A percentile compares a stretch with the other conserved stretches of the same genome.
Evolutionary conservation across 2,329 filamentous ascomycete species (phyloP).

Genomic region (Fusarium graminum): DNA sequence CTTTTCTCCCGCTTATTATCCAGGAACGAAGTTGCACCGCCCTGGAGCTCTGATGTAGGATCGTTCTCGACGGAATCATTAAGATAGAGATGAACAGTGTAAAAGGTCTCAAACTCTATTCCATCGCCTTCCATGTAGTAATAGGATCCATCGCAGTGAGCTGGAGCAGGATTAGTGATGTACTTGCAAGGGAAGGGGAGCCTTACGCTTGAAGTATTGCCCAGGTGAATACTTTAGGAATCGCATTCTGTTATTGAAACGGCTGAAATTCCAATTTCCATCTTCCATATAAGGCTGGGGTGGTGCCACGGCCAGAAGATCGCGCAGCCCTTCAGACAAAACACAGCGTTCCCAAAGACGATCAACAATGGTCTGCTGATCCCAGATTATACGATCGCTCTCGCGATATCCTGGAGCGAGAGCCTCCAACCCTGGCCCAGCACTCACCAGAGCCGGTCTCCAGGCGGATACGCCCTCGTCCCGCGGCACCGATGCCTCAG

Average conservation of each 20-base stretch:
- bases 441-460: constrained; percentile 77
- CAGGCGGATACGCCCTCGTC: constrained; percentile 60
- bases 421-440: constrained; percentile 71
- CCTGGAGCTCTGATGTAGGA: constrained; percentile 54
- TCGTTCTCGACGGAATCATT: constrained; percentile 49
- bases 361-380: constrained; percentile 71
- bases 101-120: constrained; percentile 60
- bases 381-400: constrained; percentile 83
- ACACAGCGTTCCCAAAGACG: constrained; percentile 72
- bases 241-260: constrained; percentile 79
- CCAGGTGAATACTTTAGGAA: constrained; percentile 80
- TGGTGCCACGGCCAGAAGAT: constrained; percentile 55
- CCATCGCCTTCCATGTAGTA: constrained; percentile 62
- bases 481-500: constrained; percentile 63
- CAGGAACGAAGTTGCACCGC: constrained; percentile 69
- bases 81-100: constrained; percentile 67
- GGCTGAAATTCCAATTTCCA: constrained; percentile 58
- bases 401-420: constrained; percentile 69
- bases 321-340: constrained; percentile 57
- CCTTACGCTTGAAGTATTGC: constrained; percentile 75
- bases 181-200: rapidly evolving
- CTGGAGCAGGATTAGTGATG: constrained; percentile 50
- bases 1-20: constrained; percentile 58
- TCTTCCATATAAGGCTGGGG: constrained; percentile 42
- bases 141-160: constrained; percentile 77